A percentile compares a stretch with the other conserved stretches of the same genome.
Conservation (phyloP, 176 grass and related monocot species). For the Eleusine coracana region DNA sequence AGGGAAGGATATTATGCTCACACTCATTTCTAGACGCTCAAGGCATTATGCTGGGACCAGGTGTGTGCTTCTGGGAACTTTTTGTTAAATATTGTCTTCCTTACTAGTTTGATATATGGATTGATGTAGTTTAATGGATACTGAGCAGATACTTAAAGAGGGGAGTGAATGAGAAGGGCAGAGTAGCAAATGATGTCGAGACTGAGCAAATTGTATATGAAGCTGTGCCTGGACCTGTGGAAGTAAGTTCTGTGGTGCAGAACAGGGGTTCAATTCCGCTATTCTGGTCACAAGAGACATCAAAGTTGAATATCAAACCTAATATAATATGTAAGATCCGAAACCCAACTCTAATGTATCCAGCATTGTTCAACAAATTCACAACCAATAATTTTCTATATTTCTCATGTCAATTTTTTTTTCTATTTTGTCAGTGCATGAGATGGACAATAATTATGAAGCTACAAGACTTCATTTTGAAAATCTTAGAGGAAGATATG, state of each 20-base stretch:
- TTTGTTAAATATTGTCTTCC: constrained; percentile 14
- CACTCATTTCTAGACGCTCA: constrained; percentile 89
- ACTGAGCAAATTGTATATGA: constrained; percentile 95
- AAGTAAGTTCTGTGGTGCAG: constrained; percentile 93
- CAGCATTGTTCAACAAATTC: constrained; percentile 18
- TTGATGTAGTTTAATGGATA: constrained; percentile 24
- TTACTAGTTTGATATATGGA: constrained; percentile 1
- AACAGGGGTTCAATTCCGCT: constrained; percentile 95
- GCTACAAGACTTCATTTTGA: constrained; percentile 87
- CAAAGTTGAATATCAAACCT: constrained; percentile 78
- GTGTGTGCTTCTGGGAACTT: constrained; percentile 45
- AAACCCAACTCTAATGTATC: constrained; percentile 35
- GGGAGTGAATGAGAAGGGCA: constrained; percentile 85
- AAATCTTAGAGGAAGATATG: constrained; percentile 83
- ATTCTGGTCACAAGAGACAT: constrained; percentile 93
- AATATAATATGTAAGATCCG: constrained; percentile 85
- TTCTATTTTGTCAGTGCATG: constrained; percentile 63
- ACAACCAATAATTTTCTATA: constrained; percentile 15
- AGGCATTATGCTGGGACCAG: constrained; percentile 92
- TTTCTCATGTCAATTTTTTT: too few relatives aligned
- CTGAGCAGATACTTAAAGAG: constrained; percentile 85
- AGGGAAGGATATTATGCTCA: constrained; percentile 77
- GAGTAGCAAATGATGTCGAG: constrained; percentile 98
- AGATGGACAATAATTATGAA: constrained; percentile 74
- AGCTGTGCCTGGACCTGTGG: constrained; percentile 54